Evolutionary conservation across 768 basidiomycete genomes (phyloP).

Genomic region (Cyclocybe aegerita): DNA sequence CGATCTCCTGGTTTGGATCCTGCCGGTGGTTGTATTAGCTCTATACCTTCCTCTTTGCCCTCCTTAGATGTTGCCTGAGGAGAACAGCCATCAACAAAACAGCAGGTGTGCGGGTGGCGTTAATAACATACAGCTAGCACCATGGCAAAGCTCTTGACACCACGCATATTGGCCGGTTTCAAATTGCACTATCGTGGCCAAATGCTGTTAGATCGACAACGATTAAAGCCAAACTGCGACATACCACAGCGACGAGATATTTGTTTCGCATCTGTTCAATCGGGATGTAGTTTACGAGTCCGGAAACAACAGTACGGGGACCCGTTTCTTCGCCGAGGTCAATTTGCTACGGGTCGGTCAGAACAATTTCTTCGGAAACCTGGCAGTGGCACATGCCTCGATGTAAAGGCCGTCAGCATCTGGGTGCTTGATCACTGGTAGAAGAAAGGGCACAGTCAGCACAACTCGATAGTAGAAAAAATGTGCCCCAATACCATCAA

Average conservation of each 20-base stretch:
- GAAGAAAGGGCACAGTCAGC: slow-evolving; percentile 1
- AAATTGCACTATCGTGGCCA: slow-evolving; percentile 70
- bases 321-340: slow-evolving; percentile 94
- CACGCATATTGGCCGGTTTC: slow-evolving; percentile 96
- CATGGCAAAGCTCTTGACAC: slow-evolving; percentile 98
- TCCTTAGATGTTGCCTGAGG: slow-evolving; percentile 85
- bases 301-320: slow-evolving; percentile 95
- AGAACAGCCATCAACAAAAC: slow-evolving; percentile 2
- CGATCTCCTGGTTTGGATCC: slow-evolving; percentile 89
- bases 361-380: background rate
- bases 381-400: slow-evolving; percentile 51
- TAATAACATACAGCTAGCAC: slow-evolving; percentile 74
- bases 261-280: slow-evolving; percentile 91
- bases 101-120: background rate
- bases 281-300: slow-evolving; percentile 93
- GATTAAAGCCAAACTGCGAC: slow-evolving; percentile 16
- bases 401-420: slow-evolving; percentile 98
- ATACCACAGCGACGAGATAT: slow-evolving; percentile 80
- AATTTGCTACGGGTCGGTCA: slow-evolving; percentile 65
- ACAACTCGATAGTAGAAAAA: background rate
- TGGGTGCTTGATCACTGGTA: slow-evolving; percentile 89
- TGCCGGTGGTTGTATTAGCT: slow-evolving; percentile 86
- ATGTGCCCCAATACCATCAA: slow-evolving; percentile 66
- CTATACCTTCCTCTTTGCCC: slow-evolving; percentile 87
- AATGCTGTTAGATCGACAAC: background rate